A percentile compares a stretch with the other conserved stretches of the same genome.
Conservation (phyloP, 352 stramenopile genomes). For the Phytophthora podocarpi region DNA sequence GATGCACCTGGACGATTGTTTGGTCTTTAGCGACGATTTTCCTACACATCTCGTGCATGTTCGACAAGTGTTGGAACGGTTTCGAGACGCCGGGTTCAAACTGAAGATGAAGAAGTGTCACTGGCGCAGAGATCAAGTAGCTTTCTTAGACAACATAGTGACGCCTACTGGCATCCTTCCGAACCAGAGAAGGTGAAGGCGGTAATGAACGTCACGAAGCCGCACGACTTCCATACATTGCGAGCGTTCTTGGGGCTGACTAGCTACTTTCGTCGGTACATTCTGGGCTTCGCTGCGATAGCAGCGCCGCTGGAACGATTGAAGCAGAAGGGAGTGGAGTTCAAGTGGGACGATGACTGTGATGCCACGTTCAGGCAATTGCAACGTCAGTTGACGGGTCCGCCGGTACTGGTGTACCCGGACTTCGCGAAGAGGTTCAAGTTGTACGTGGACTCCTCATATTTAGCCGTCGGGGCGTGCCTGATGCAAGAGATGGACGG, state of each 20-base stretch:
- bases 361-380: constrained; percentile 5
- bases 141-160: constrained; percentile 3
- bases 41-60: too few species aligned
- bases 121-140: constrained; percentile 2
- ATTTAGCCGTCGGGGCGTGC: background rate
- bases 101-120: constrained; percentile 12
- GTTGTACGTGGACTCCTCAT: constrained; percentile 4
- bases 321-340: constrained; percentile 4
- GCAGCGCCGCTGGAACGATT: background rate
- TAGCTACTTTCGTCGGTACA: constrained; percentile 5
- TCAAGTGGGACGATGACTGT: constrained; percentile 3
- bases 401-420: background rate
- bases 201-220: too few species aligned
- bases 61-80: constrained; percentile 2
- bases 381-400: background rate
- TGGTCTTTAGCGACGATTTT: too few species aligned
- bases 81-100: background rate
- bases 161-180: background rate
- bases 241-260: too few species aligned
- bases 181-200: too few species aligned
- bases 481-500: too few species aligned
- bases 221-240: too few species aligned
- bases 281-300: too few species aligned
- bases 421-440: background rate
- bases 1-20: too few species aligned